Percentiles rank a stretch among this genome's conserved stretches.
Conservation (phyloP, 2,329 filamentous ascomycete species). For the Fusarium fracticaudum region DNA sequence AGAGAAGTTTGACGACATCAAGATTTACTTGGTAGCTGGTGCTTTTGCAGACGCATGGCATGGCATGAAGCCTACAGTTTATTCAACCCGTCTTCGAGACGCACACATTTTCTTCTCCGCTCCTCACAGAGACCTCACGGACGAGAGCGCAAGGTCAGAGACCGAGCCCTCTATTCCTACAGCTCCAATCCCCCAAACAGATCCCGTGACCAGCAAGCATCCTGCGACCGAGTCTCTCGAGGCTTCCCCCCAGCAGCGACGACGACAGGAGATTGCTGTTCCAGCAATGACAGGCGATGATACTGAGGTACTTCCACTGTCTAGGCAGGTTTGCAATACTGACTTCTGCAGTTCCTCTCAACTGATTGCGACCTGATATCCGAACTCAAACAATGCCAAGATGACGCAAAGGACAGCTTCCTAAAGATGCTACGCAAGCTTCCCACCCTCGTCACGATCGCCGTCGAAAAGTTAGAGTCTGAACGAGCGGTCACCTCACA, state of each 20-base stretch:
- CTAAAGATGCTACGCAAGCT: neutral
- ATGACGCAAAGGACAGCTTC: neutral
- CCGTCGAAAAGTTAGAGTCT: neutral
- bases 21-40: neutral
- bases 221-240: neutral
- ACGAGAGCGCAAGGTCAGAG: neutral
- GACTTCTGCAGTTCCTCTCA: neutral
- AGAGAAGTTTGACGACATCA: neutral
- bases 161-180: neutral
- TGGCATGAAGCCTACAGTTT: neutral
- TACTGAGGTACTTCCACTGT: too few relatives aligned
- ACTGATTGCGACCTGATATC: neutral
- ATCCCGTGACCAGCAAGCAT: neutral
- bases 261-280: neutral
- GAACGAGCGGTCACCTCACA: neutral
- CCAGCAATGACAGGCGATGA: neutral
- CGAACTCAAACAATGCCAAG: neutral
- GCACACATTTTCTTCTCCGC: neutral
- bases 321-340: too few relatives aligned
- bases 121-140: too few relatives aligned
- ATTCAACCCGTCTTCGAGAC: neutral
- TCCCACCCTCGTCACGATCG: neutral
- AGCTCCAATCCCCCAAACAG: neutral
- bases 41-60: neutral
- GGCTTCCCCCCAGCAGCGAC: neutral